Percentiles rank a stretch among this genome's conserved stretches.
Conservation (phyloP, 1,284 basidiomycete genomes). For the Ustilago loliicola region DNA sequence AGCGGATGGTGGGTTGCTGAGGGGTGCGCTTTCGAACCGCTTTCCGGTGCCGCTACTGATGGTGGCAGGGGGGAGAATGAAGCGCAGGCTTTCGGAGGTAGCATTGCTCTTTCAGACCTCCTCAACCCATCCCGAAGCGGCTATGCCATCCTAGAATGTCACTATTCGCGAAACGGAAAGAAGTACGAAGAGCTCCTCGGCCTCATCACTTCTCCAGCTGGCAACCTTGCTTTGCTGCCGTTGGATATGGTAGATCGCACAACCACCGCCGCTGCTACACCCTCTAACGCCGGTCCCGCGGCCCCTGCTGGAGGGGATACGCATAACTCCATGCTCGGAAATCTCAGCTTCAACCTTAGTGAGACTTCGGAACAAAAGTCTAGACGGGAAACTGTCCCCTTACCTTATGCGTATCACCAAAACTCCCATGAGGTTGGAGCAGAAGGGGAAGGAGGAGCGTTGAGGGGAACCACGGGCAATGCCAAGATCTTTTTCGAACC, state of each 20-base stretch:
- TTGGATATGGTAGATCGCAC: conserved; percentile 40
- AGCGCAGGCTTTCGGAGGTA: neutral
- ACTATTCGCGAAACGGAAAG: conserved; percentile 46
- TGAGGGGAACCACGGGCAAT: conserved; percentile 57
- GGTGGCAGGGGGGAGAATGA: neutral
- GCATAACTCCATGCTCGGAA: conserved; percentile 43
- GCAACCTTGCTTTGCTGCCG: conserved; percentile 13
- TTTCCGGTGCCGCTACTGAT: neutral
- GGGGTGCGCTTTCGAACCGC: conserved; percentile 26
- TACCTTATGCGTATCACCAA: conserved; percentile 63
- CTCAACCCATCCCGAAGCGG: conserved; percentile 21
- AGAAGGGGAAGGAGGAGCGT: neutral
- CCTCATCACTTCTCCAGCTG: neutral
- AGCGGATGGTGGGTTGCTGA: conserved; percentile 53
- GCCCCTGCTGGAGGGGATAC: conserved; percentile 10
- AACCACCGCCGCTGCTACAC: neutral
- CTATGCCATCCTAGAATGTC: conserved; percentile 33
- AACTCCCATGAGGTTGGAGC: neutral
- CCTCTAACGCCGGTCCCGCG: neutral
- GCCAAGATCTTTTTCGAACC: conserved; percentile 66
- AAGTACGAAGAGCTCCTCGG: conserved; percentile 42
- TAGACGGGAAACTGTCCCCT: conserved; percentile 55
- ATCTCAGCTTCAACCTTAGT: conserved; percentile 59
- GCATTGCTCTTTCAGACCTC: conserved; percentile 31
- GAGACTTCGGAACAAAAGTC: conserved; percentile 55